Evolutionary conservation across 495 filamentous ascomycete species (phyloP).

Genomic region (Aspergillus funiculosus): DNA sequence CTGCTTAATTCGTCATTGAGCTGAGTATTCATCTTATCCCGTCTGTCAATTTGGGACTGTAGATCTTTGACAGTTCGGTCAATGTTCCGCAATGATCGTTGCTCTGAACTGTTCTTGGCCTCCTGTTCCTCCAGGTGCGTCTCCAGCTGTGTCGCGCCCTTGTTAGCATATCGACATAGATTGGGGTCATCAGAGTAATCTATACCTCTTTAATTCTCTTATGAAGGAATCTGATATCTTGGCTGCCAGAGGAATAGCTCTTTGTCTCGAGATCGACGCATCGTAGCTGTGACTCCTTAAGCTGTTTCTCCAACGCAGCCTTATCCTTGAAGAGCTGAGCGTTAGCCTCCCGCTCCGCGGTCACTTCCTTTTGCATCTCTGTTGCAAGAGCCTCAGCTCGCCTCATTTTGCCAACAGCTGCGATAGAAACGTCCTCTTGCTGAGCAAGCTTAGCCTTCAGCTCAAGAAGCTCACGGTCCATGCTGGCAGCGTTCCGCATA

Average conservation of each 20-base stretch:
- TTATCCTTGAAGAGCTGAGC: conserved; percentile 88
- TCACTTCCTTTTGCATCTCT: conserved; percentile 93
- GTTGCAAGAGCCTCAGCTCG: conserved; percentile 80
- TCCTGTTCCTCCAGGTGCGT: conserved; percentile 84
- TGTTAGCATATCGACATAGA: conserved; percentile 14
- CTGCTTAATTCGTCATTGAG: conserved; percentile 76
- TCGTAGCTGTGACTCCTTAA: conserved; percentile 86
- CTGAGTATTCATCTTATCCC: conserved; percentile 75
- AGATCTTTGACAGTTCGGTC: conserved; percentile 94
- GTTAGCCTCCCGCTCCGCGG: conserved; percentile 79
- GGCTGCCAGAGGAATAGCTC: conserved; percentile 86
- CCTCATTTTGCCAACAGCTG: conserved; percentile 97
- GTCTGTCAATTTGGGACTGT: conserved; percentile 84
- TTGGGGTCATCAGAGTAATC: conserved; percentile 8
- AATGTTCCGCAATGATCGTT: conserved; percentile 83
- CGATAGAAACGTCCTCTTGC: conserved; percentile 87
- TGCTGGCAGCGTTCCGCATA: conserved; percentile 83
- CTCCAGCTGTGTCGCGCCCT: conserved; percentile 62
- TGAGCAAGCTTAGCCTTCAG: conserved; percentile 86
- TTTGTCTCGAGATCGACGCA: conserved; percentile 95
- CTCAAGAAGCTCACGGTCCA: conserved; percentile 84
- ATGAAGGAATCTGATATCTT: conserved; percentile 92
- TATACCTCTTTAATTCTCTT: conserved; percentile 88
- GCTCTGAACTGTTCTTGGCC: conserved; percentile 65
- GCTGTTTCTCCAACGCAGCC: conserved; percentile 76